Conservation (phyloP, 148 eudicot genomes). For the Rhododendron ferrugineum region DNA sequence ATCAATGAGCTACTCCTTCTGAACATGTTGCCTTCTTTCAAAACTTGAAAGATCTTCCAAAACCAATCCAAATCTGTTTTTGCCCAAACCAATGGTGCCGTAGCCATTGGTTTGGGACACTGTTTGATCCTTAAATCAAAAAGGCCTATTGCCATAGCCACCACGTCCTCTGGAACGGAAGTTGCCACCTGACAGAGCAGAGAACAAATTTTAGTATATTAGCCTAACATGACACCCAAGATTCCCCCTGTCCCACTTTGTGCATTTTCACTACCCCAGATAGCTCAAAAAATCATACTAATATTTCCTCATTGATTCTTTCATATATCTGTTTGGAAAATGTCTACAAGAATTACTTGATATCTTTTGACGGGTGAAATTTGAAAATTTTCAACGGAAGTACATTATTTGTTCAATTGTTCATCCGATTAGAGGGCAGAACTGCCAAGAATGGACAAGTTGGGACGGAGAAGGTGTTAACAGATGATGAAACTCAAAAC, state of each 20-base stretch:
- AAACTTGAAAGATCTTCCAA: background rate
- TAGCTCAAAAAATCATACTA: background rate
- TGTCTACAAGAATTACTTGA: background rate
- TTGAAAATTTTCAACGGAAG: background rate
- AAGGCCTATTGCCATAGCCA: constrained; percentile 66
- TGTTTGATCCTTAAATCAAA: constrained; percentile 58
- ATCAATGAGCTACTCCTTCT: background rate
- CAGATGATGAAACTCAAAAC: background rate
- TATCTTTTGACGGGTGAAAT: background rate
- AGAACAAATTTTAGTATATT: background rate
- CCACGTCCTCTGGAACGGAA: constrained; percentile 92
- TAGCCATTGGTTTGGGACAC: background rate
- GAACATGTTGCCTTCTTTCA: background rate
- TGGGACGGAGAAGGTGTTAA: background rate
- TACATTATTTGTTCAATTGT: background rate
- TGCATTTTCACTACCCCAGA: background rate
- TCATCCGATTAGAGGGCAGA: background rate
- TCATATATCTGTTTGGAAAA: background rate
- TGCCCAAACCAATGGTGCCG: background rate
- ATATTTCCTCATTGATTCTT: background rate
- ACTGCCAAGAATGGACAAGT: background rate
- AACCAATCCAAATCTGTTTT: background rate
- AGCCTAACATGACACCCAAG: background rate
- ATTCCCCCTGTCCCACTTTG: background rate
- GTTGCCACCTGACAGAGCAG: constrained; percentile 43